Base-by-base conservation (phyloP, 768 basidiomycete species). In the Rhizopogon vulgaris region DNA sequence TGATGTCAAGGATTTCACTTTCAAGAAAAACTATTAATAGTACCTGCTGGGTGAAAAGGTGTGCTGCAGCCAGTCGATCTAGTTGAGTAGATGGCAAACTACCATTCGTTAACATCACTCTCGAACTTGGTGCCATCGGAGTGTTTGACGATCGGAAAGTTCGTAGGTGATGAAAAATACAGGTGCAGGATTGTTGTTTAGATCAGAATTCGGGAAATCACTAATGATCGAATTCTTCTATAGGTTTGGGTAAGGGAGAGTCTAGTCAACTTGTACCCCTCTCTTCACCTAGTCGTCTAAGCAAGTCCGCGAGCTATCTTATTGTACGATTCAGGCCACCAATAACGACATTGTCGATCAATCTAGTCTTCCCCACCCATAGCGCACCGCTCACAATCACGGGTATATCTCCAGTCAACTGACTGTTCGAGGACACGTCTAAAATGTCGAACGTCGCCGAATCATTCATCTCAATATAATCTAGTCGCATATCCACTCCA, bases 291-390 rank as follows among this genome's bases (percentile, higher is more conserved):
- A 34, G 11, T 34, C 11, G 10, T 11, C 12, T 34, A 34, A 34
- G 32, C 3, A 34, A 34, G 3, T 34, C 12, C 11, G 45, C 32
- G 18, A 46, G 7, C 45, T 46, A 64, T 24, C 37, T 42, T 37
- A 51, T 40, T 10, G 40, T 34, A 37, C 38, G 6, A 40, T 55
- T 63, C 8, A 61, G 55, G 58, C 80, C 73, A 8, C 84, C 92
- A 1, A 96, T 67, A 39, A 96, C 71, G 48, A 96, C 67, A 65
- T 98, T 99, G 69, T 99, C 95, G 39, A 99, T 97, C 58, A 99
- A 66, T 57, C 94, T 78, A 38, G 94, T 97, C 63, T 76, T 78
- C 38, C 90, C 91, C 2, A 94, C 79, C 79, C 86, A 88, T 56
- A 94, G 61, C 27, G 91, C 93, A 2, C 92, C 94, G 55, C 92